Percentiles rank a stretch among this genome's conserved stretches.
Evolutionary conservation across 768 basidiomycete genomes (phyloP).

Genomic region (Calvatia gigantea): DNA sequence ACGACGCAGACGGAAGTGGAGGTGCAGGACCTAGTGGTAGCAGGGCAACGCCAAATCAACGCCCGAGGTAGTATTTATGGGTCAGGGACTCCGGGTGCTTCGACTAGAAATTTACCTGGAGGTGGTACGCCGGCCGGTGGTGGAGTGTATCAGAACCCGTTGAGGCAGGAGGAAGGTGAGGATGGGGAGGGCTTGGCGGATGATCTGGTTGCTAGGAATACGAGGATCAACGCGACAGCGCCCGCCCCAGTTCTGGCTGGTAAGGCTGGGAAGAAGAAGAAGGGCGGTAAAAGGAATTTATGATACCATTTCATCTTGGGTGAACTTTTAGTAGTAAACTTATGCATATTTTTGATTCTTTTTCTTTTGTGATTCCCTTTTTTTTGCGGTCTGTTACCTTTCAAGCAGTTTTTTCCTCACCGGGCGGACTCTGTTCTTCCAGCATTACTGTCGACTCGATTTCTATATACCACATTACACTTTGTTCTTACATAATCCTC

Average conservation of each 20-base stretch:
- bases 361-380: no score
- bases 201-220: conserved; percentile 5
- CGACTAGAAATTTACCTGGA: not conserved
- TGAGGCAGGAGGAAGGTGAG: conserved; percentile 1
- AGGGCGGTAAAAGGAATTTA: not conserved
- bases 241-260: not conserved
- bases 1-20: not conserved
- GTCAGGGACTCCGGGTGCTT: not conserved
- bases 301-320: not conserved
- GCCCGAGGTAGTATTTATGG: conserved; percentile 8
- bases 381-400: not conserved
- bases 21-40: not conserved
- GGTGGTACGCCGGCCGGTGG: not conserved
- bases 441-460: no score
- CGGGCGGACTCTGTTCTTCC: no score
- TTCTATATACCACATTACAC: no score
- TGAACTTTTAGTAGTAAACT: not conserved
- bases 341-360: not conserved
- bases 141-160: conserved; percentile 11
- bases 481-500: no score
- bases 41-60: not conserved
- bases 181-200: conserved; percentile 1
- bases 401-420: no score
- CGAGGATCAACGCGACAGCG: conserved; percentile 12
- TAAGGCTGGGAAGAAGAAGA: conserved; percentile 7